These are phyloP conservation scores for Sporothrix variecibatus DNA, from an alignment of 2,329 filamentous ascomycete species.

Conservation along the genomic window DNA sequence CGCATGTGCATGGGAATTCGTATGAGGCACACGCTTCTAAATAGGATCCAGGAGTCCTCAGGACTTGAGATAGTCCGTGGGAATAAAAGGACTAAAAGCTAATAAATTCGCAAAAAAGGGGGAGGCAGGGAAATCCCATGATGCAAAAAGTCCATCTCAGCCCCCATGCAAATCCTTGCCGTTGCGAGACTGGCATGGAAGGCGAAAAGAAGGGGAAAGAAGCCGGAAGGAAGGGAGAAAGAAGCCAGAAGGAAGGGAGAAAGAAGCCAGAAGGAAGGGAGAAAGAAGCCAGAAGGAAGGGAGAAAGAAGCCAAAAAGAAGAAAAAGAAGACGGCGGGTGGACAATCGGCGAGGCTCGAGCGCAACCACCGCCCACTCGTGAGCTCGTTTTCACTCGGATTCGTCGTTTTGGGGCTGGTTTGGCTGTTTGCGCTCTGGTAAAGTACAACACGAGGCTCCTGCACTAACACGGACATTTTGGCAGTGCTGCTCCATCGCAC, in stretches of 20 bases:
- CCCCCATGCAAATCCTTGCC: slow-evolving; percentile 8
- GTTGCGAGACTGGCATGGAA: slow-evolving; percentile 10
- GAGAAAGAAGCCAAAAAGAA: not conserved
- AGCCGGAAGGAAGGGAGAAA: not conserved
- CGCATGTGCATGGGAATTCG: not conserved
- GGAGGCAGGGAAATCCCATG: not conserved
- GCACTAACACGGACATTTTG: not conserved
- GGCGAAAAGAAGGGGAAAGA: slow-evolving; percentile 1
- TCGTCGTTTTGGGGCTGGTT: not conserved
- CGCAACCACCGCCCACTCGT: not conserved
- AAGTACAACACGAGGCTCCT: not conserved
- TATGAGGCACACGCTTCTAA: not conserved
- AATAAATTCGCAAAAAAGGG: no score
- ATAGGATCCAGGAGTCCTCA: not conserved
- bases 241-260: not conserved
- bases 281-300: not conserved
- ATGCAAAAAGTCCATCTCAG: not conserved
- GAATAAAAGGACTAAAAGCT: no score
- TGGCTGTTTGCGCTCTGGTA: not conserved
- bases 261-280: not conserved
- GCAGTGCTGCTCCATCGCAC: not conserved
- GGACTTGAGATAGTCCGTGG: not conserved
- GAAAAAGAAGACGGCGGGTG: not conserved
- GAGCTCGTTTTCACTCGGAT: not conserved
- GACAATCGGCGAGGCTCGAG: slow-evolving; percentile 7